Percentiles rank a stretch among this genome's conserved stretches.
phyloP scores from a whole-genome alignment of 2,329 filamentous ascomycete species.

The Xylariales sp. region DNA sequence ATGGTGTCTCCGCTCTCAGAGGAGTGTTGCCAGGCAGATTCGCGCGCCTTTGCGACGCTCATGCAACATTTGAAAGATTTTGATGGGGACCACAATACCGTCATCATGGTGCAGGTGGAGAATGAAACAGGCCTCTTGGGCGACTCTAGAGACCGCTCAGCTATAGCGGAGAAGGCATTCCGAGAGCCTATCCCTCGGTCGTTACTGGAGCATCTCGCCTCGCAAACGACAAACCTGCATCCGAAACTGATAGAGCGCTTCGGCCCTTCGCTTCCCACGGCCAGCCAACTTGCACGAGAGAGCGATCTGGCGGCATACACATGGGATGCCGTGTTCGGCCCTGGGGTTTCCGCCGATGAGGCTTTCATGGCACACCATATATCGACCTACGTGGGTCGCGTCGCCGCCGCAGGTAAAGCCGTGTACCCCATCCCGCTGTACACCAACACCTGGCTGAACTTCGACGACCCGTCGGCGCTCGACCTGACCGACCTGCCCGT shows the following conservation, averaged over 20 bases:
- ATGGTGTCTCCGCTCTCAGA: slow-evolving; percentile 21
- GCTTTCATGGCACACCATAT: slow-evolving; percentile 8
- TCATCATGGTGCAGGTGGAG: slow-evolving; percentile 55
- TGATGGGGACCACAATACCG: slow-evolving; percentile 40
- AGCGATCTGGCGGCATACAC: slow-evolving; percentile 10
- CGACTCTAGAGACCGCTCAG: slow-evolving; percentile 43
- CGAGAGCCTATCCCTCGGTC: slow-evolving; percentile 24
- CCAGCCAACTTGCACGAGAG: too few relatives aligned
- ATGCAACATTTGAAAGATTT: slow-evolving; percentile 32
- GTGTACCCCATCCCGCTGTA: slow-evolving; percentile 7
- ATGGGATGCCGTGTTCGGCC: slow-evolving; percentile 28
- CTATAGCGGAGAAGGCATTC: slow-evolving; percentile 36
- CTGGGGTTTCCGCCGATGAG: slow-evolving; percentile 3
- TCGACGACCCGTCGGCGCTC: slow-evolving; percentile 13
- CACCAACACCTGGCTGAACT: slow-evolving; percentile 8
- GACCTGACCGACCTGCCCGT: slow-evolving; percentile 22
- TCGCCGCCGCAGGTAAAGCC: slow-evolving; percentile 3
- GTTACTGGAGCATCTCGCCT: slow-evolving; percentile 21
- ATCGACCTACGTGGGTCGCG: slow-evolving; percentile 6
- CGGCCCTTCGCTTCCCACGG: slow-evolving; percentile 8
- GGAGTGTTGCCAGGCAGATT: slow-evolving; percentile 16
- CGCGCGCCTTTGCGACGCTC: slow-evolving; percentile 21
- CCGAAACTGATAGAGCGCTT: slow-evolving; percentile 24
- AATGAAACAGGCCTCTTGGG: slow-evolving; percentile 50
- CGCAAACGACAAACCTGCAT: slow-evolving; percentile 19